Conservation (phyloP, 2,329 filamentous ascomycete species). For the Dothistroma septosporum region DNA sequence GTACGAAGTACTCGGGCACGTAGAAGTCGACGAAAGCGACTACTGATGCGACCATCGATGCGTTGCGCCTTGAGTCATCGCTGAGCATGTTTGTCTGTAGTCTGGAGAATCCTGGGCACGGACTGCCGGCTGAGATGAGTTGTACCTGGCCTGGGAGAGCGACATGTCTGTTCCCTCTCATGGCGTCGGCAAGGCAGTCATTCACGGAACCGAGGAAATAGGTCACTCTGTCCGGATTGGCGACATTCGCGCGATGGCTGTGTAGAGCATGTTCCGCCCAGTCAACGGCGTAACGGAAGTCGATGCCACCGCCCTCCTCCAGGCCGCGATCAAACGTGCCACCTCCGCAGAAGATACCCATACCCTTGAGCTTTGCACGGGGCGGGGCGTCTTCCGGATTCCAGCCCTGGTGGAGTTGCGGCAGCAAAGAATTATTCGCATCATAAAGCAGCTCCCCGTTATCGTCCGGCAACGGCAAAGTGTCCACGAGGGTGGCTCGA, state of each 20-base stretch:
- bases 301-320: slow-evolving; percentile 64
- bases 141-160: slow-evolving; percentile 62
- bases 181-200: slow-evolving; percentile 55
- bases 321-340: slow-evolving; percentile 74
- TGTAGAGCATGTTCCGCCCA: slow-evolving; percentile 61
- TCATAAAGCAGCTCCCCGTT: background rate
- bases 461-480: background rate
- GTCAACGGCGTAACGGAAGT: slow-evolving; percentile 67
- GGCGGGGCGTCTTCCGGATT: background rate
- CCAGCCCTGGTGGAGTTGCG: slow-evolving; percentile 40
- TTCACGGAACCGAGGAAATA: slow-evolving; percentile 71
- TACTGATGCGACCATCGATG: slow-evolving; percentile 73
- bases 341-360: slow-evolving; percentile 74
- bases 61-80: slow-evolving; percentile 59
- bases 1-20: slow-evolving; percentile 66
- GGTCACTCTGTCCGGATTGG: slow-evolving; percentile 40
- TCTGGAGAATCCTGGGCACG: slow-evolving; percentile 70
- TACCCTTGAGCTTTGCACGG: slow-evolving; percentile 38
- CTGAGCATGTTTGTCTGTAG: slow-evolving; percentile 59
- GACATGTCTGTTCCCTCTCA: slow-evolving; percentile 50
- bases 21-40: slow-evolving; percentile 71
- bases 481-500: background rate
- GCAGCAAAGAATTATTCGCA: slow-evolving; percentile 2
- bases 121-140: slow-evolving; percentile 68
- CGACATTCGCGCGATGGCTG: slow-evolving; percentile 66